Evolutionary conservation across 805 yeast genomes (phyloP), one percentile per base, ranked within the genome.

Genomic region (Debaryomyces hansenii): DNA sequence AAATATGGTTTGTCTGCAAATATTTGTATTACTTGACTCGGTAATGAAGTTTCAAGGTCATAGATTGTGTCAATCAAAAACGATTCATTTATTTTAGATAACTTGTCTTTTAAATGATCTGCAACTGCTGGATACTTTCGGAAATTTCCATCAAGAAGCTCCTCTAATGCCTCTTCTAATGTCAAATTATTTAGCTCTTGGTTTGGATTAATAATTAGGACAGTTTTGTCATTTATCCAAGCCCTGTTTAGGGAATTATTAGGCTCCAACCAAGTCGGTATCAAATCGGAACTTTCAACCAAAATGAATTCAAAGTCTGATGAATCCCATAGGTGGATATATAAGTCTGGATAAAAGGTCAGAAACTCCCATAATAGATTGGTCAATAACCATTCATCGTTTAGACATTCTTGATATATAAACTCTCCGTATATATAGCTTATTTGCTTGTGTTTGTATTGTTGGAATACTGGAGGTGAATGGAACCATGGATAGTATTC

Each of bases 301-400:
- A 84, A 56, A 8, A 83, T 42, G 39, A 78, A 75, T 47, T 84
- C 89, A 6, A 83, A 80, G 39, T 79, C 85, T 12, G 40, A 40
- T 1, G 74, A 70, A 54, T 83, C 88, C 48, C 69, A 65, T 2
- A 69, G 49, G 34, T 73, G 78, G 4, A 80, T 67, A 54, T 66
- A 78, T 2, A 79, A 43, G 45, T 71, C 74, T 42, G 52, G 64
- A 24, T 46, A 20, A 44, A 47, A 37, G 20, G 29, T 51, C 4
- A 77, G 64, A 43, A 78, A 64, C 3, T 67, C 59, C 47, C 60
- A 64, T 5, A 82, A 54, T 0, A 81, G 41, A 5, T 66, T 58
- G 1, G 74, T 58, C 4, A 80, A 50, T 5, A 83, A 56, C 62
- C 74, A 64, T 46, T 75, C 77, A 53, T 82, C 85, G 10, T 62